These are phyloP conservation scores for Diplosphaera chodatii DNA, from an alignment of 139 green algal species.

Conservation along the genomic window DNA sequence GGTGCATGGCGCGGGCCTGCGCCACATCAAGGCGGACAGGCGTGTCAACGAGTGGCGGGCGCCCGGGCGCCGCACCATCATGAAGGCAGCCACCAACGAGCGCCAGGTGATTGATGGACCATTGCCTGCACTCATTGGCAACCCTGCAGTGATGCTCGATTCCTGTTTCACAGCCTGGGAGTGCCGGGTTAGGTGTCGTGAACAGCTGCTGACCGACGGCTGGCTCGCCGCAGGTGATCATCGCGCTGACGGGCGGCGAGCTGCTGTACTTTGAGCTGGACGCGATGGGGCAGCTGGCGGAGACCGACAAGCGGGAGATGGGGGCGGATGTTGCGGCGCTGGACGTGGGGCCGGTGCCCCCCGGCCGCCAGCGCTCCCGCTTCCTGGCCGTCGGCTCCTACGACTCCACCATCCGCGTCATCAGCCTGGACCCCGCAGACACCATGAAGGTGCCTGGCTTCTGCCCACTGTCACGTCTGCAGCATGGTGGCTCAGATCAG, in stretches of 20 bases:
- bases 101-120: too few relatives aligned
- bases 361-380: slow-evolving; percentile 59
- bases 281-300: slow-evolving; percentile 74
- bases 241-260: slow-evolving; percentile 83
- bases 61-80: slow-evolving; percentile 69
- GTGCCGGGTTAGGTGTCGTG: too few relatives aligned
- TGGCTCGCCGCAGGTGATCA: slow-evolving; percentile 55
- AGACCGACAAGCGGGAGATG: slow-evolving; percentile 91
- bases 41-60: slow-evolving; percentile 96
- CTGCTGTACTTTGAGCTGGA: slow-evolving; percentile 97
- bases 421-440: slow-evolving; percentile 84
- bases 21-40: slow-evolving; percentile 85
- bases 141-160: too few relatives aligned
- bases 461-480: too few relatives aligned
- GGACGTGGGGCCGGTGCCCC: slow-evolving; percentile 76
- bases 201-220: too few relatives aligned
- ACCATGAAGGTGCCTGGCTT: slow-evolving; percentile 58
- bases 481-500: too few relatives aligned
- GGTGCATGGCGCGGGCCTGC: slow-evolving; percentile 82
- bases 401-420: slow-evolving; percentile 76
- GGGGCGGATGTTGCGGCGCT: slow-evolving; percentile 81
- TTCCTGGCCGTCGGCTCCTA: slow-evolving; percentile 87
- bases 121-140: too few relatives aligned
- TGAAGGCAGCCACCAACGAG: slow-evolving; percentile 62
- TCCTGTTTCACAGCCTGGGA: too few relatives aligned